Base-by-base conservation (phyloP, 177 flowering plant species). In the Vitis hybrid region DNA sequence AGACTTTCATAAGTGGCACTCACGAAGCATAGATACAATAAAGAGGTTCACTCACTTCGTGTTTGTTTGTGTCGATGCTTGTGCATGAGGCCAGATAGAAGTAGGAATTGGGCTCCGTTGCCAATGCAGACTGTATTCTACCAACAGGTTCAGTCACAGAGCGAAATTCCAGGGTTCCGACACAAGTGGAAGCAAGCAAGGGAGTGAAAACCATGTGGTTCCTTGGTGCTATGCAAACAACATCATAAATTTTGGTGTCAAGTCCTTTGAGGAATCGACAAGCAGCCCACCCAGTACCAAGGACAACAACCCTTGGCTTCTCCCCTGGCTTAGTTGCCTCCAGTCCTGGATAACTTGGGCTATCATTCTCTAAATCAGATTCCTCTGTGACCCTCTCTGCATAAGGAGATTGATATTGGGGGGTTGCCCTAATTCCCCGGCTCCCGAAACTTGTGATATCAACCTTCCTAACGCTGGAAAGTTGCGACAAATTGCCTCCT, bases 161-260 rank as follows among this genome's bases (percentile, higher is more conserved):
- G 1, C 97, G 89, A 59, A 93, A 93, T 70, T 93, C 98, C 57
- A 91, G 78, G 12, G 97, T 93, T 49, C 98, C 98, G 66, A 90
- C 97, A 74, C 95, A 91, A 64, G 98, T 93, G 14, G 98, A 93
- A 70, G 98, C 96, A 60, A 93, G 90, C 73, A 93, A 79, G 62
- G 97, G 98, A 26, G 98, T 93, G 81, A 93, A 91, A 10, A 91
- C 98, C 98, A 93, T 93, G 80, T 93, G 98, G 59, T 93, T 93
- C 75, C 98, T 78, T 0, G 94, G 98, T 4, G 98, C 90, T 55
- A 93, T 81, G 76, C 98, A 93, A 52, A 93, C 94, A 68, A 87
- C 86, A 75, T 93, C 94, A 68, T 92, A 93, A 39, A 76, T 69
- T n/a, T 73, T 85, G 10, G 93, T 90, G 75, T 93, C 87, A 10